Base-by-base conservation (phyloP, 495 filamentous ascomycete species). In the Xylaria nigripes region DNA sequence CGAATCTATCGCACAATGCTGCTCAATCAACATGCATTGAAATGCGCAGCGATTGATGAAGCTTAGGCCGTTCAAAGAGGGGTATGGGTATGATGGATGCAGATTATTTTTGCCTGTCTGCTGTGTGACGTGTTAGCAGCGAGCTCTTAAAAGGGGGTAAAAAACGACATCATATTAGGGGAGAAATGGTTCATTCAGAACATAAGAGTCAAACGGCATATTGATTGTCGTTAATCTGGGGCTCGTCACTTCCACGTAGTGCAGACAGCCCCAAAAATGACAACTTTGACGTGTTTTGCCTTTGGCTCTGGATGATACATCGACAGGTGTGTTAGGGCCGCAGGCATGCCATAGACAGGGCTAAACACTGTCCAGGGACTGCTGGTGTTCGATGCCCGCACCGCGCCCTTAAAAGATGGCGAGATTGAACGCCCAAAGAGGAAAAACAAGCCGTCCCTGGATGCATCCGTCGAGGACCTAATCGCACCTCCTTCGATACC, bases 161-260 rank as follows among this genome's bases (percentile, higher is more conserved):
- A 48, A 0, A 73, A 76, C 50, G 69, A 78, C 12, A 82, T 78
- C 8, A 72, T 70, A 0, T 95, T 90, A 64, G 87, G 88, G 0
- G 68, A 86, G 57, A 79, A 73, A 59, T 94, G 90, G 86, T 86
- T n/a, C n/a, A n/a, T n/a, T n/a, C n/a, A n/a, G n/a, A n/a, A n/a
- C n/a, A 54, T 18, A 24, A 19, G 3, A 9, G 12, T 19, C 1
- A 24, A n/a, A 9, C 19, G 5, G n/a, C 19, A 34, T 12, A 29
- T 29, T 29, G 25, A 3, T 29, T 29, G 25, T 29, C 25, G 25
- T 29, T 29, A 29, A 3, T 9, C 4, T 29, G 25, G 25, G 25
- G 25, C n/a, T n/a, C n/a, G n/a, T n/a, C n/a, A n/a, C n/a, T n/a
- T n/a, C n/a, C n/a, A n/a, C n/a, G n/a, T n/a, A n/a, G n/a, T n/a